Evolutionary conservation across 2,329 filamentous ascomycete genomes (phyloP).

Genomic region (Ophiosphaerella herpotricha): DNA sequence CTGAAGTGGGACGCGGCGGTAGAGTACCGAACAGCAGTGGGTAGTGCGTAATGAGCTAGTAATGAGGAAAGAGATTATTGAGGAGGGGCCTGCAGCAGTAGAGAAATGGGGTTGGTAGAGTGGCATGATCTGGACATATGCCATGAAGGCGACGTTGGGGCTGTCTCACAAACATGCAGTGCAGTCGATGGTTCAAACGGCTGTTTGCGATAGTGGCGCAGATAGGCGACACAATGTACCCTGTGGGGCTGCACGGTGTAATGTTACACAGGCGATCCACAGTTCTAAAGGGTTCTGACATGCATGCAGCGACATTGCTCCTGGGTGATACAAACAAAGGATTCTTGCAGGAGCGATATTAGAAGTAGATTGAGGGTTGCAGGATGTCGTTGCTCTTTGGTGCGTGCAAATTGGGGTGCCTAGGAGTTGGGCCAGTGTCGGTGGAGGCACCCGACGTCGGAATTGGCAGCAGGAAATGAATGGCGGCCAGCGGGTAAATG

Average conservation of each 20-base stretch:
- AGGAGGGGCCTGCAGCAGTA: too few relatives aligned
- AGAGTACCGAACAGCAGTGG: too few relatives aligned
- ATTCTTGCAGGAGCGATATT: slow-evolving; percentile 5
- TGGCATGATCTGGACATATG: too few relatives aligned
- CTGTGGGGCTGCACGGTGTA: slow-evolving; percentile 17
- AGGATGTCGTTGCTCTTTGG: neutral
- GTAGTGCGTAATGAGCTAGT: too few relatives aligned
- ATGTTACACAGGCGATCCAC: slow-evolving; percentile 28
- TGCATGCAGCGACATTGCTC: slow-evolving; percentile 25
- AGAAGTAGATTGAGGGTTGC: slow-evolving; percentile 1
- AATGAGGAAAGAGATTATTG: too few relatives aligned
- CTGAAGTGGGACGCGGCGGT: too few relatives aligned
- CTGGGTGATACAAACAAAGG: slow-evolving; percentile 16
- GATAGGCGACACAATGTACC: slow-evolving; percentile 6
- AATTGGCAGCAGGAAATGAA: neutral
- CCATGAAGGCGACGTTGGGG: too few relatives aligned
- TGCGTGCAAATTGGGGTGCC: neutral
- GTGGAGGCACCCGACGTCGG: neutral
- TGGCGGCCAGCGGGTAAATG: slow-evolving; percentile 1
- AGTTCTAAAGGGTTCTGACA: slow-evolving; percentile 34
- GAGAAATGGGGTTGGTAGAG: too few relatives aligned
- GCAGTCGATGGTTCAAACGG: neutral
- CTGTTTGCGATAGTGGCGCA: slow-evolving; percentile 9
- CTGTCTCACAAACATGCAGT: too few relatives aligned
- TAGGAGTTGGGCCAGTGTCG: neutral